These are phyloP conservation scores for Xylariaceae sp. DNA, from an alignment of 2,329 filamentous ascomycete genomes.

Conservation along the genomic window DNA sequence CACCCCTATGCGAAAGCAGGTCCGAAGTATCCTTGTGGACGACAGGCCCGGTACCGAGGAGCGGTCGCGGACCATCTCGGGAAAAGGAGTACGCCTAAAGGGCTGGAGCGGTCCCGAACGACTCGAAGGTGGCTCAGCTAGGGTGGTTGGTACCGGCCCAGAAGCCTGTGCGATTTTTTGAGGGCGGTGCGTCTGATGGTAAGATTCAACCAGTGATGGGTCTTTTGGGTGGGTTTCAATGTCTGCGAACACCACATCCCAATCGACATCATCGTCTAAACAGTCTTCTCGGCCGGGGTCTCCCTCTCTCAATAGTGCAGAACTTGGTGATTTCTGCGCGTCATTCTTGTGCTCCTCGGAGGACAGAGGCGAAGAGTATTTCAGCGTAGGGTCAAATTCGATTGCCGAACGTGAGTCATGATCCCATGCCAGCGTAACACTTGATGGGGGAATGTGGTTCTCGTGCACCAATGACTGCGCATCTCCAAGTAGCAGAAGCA, in stretches of 20 bases:
- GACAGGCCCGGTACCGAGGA: slow-evolving; percentile 47
- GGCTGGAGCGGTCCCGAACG: slow-evolving; percentile 24
- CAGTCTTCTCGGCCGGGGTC: slow-evolving; percentile 16
- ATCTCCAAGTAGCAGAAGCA: slow-evolving; percentile 12
- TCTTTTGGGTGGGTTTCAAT: slow-evolving; percentile 8
- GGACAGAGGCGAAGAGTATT: slow-evolving; percentile 24
- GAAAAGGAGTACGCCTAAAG: slow-evolving; percentile 46
- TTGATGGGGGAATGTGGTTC: slow-evolving; percentile 23
- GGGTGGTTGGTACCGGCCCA: not conserved
- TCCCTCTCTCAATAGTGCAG: not conserved
- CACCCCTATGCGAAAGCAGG: slow-evolving; percentile 58
- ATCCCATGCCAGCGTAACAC: slow-evolving; percentile 25
- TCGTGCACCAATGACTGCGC: slow-evolving; percentile 8
- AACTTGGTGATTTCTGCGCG: not conserved
- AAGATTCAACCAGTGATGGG: slow-evolving; percentile 3
- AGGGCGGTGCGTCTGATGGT: slow-evolving; percentile 1
- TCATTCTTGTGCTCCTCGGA: not conserved
- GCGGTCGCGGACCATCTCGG: slow-evolving; percentile 38
- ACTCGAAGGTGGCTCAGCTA: not conserved
- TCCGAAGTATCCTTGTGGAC: slow-evolving; percentile 39
- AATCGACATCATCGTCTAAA: slow-evolving; percentile 33
- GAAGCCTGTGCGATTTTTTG: not conserved
- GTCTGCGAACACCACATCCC: slow-evolving; percentile 25
- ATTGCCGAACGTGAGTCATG: slow-evolving; percentile 25
- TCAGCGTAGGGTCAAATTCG: slow-evolving; percentile 29